Conservation (phyloP, 2,329 filamentous ascomycete species). For the Stylonectria norvegica region DNA sequence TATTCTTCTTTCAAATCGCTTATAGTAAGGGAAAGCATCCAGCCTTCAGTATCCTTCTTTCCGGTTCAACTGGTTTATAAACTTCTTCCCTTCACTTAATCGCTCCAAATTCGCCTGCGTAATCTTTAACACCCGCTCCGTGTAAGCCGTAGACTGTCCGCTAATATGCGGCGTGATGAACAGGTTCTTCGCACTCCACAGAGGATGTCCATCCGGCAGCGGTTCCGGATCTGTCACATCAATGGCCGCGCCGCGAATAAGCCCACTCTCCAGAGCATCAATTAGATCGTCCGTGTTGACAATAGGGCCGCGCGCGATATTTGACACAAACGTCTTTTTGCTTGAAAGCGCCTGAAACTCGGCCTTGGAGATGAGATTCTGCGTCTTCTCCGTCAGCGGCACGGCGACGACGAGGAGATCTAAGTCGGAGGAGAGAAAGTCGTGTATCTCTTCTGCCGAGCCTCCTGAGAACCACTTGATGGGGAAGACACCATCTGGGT, state of each 20-base stretch:
- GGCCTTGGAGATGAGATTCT: slow-evolving; percentile 46
- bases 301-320: slow-evolving; percentile 63
- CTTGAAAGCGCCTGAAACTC: slow-evolving; percentile 46
- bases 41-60: slow-evolving; percentile 33
- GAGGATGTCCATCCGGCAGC: slow-evolving; percentile 60
- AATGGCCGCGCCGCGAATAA: slow-evolving; percentile 62
- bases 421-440: slow-evolving; percentile 48
- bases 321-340: slow-evolving; percentile 60
- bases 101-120: slow-evolving; percentile 40
- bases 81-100: slow-evolving; percentile 34
- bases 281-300: slow-evolving; percentile 56
- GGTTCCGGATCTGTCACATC: slow-evolving; percentile 82
- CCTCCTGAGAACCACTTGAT: slow-evolving; percentile 49
- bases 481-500: slow-evolving; percentile 48
- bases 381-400: slow-evolving; percentile 49
- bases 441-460: slow-evolving; percentile 42
- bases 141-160: slow-evolving; percentile 39
- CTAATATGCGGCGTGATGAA: slow-evolving; percentile 57
- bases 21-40: too few species aligned
- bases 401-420: slow-evolving; percentile 52
- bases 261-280: slow-evolving; percentile 49
- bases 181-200: slow-evolving; percentile 69
- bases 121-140: slow-evolving; percentile 40
- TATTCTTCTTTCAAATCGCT: too few species aligned
- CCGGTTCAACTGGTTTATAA: slow-evolving; percentile 41